These are phyloP conservation scores for Schizophyllum amplum DNA, from an alignment of 1,284 basidiomycete species.

Conservation along the genomic window DNA sequence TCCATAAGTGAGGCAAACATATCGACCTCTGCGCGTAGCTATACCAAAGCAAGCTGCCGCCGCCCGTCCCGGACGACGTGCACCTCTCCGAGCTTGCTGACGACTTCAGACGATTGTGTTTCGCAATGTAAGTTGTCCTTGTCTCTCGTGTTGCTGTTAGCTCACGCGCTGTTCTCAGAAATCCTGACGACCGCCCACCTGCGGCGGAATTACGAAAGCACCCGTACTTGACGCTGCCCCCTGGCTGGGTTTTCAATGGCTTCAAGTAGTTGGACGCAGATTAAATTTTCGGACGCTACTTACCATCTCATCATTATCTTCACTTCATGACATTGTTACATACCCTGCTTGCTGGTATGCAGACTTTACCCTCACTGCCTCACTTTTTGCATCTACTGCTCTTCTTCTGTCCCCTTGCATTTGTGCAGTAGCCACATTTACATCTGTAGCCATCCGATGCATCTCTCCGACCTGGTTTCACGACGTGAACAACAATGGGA, in stretches of 20 bases:
- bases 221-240: slow-evolving; percentile 72
- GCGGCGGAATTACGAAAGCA: slow-evolving; percentile 80
- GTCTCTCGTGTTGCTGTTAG: slow-evolving; percentile 2
- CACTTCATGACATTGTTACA: too few species aligned
- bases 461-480: too few species aligned
- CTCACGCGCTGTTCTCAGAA: slow-evolving; percentile 34
- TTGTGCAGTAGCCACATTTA: too few species aligned
- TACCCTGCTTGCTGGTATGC: too few species aligned
- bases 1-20: too few species aligned
- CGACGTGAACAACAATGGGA: too few species aligned
- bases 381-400: too few species aligned
- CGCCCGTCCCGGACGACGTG: slow-evolving; percentile 85
- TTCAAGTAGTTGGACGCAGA: slow-evolving; percentile 15
- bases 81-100: slow-evolving; percentile 67
- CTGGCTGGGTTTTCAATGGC: slow-evolving; percentile 73
- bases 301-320: too few species aligned
- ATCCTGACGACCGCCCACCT: slow-evolving; percentile 81
- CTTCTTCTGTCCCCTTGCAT: too few species aligned
- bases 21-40: slow-evolving; percentile 35
- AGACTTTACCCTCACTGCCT: too few species aligned
- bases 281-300: too few species aligned
- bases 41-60: slow-evolving; percentile 75
- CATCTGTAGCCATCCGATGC: too few species aligned
- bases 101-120: slow-evolving; percentile 86
- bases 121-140: slow-evolving; percentile 62